Evolutionary conservation across 352 stramenopile species (phyloP).

Genomic region (Phytophthora rubi): DNA sequence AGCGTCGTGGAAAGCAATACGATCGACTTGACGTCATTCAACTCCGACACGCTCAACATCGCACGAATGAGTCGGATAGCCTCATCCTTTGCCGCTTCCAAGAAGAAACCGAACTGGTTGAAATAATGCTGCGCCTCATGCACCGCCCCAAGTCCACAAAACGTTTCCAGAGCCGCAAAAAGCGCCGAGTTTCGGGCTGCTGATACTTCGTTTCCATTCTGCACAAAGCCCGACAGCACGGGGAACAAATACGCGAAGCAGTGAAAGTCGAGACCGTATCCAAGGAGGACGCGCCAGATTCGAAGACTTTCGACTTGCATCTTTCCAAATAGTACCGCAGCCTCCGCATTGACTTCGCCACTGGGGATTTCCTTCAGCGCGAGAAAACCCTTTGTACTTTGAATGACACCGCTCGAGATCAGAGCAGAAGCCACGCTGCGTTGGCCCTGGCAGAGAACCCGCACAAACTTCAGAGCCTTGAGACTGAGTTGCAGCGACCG

Average conservation of each 20-base stretch:
- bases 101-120: constrained; percentile 63
- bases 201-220: constrained; percentile 13
- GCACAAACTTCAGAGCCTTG: constrained; percentile 52
- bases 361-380: constrained; percentile 43
- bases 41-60: background rate
- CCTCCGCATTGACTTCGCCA: constrained; percentile 23
- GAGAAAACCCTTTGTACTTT: constrained; percentile 66
- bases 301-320: constrained; percentile 66
- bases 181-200: constrained; percentile 34
- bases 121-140: constrained; percentile 74
- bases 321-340: constrained; percentile 29
- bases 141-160: constrained; percentile 48
- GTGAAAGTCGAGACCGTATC: constrained; percentile 74
- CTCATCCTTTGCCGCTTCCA: constrained; percentile 42
- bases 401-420: constrained; percentile 53
- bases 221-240: constrained; percentile 51
- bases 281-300: constrained; percentile 67
- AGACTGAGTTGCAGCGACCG: constrained; percentile 48
- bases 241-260: constrained; percentile 75
- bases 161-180: constrained; percentile 56
- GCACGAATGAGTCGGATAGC: constrained; percentile 16
- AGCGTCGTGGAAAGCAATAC: constrained; percentile 44
- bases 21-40: constrained; percentile 16
- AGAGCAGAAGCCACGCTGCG: constrained; percentile 46
- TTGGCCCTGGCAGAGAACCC: constrained; percentile 55